Evolutionary conservation across 345 rosid species (phyloP), one percentile per base, ranked within the genome.

Genomic region (Salix brachista): DNA sequence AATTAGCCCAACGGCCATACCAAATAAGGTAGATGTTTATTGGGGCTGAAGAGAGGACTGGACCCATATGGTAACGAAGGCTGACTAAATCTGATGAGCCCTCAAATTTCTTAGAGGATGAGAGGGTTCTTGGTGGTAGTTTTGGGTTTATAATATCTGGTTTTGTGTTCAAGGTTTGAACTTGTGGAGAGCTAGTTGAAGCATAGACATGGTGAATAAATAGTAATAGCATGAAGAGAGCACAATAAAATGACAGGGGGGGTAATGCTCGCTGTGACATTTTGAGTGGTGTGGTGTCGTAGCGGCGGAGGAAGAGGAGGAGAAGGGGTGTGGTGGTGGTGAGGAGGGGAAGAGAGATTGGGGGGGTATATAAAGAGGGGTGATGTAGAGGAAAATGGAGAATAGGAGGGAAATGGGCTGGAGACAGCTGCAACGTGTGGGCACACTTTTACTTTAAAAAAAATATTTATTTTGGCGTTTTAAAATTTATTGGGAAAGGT

Each of bases 51-150:
- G 99, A 89, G 66, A 96, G 96, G 4, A 96, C 99, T 0, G 99
- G 99, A 19, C 99, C 99, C 99, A 96, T 96, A 69, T 96, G 99
- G 90, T 96, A 96, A 0, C 93, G 92, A 80, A 96, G 96, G n/a
- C 90, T 80, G 71, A 96, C 83, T 0, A 96, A 70, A 70, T 92
- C 82, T 0, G 99, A 96, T 3, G 99, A 96, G 71, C 99, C 99
- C 80, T 96, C 98, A 73, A 81, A 90, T 72, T 84, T 89, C 74
- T 93, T 93, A 0, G 90, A 88, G 6, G 90, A 14, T 13, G 97
- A 78, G 64, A 91, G 88, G 39, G 91, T 60, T 71, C 85, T 69
- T 1, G 90, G 97, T 0, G 98, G 97, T 9, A 90, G 91, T 41
- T 90, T 90, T 2, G 98, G 98, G 90, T 94, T 94, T 16, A 88